These are phyloP conservation scores for Umbelopsis vinacea DNA, from an alignment of 192 early-diverging fungal species.

Conservation along the genomic window DNA sequence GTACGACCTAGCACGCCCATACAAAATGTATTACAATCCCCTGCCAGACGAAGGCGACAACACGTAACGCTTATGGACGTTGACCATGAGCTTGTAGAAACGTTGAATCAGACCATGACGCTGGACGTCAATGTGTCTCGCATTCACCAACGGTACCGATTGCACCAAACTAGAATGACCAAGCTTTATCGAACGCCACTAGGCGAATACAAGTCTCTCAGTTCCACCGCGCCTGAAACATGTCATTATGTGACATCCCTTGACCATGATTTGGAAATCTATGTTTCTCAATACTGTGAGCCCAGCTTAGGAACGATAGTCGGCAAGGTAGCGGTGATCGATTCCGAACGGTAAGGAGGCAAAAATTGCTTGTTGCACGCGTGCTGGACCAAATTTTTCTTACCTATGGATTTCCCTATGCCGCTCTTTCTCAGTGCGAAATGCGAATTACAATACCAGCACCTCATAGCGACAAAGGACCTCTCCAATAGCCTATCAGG, in stretches of 20 bases:
- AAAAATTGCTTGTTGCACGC: background rate
- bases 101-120: background rate
- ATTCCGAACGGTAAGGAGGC: background rate
- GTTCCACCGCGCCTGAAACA: background rate
- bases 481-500: background rate
- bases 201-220: background rate
- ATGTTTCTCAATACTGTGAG: background rate
- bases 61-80: background rate
- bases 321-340: background rate
- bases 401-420: background rate
- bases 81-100: background rate
- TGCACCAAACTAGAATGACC: constrained; percentile 13
- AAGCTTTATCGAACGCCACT: background rate
- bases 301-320: background rate
- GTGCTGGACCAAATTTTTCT: background rate
- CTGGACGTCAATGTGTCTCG: background rate
- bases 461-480: background rate
- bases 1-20: constrained; percentile 5
- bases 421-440: background rate
- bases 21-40: constrained; percentile 1
- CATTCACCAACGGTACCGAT: background rate
- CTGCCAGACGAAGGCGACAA: background rate
- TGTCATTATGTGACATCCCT: background rate
- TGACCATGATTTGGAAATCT: constrained; percentile 1
- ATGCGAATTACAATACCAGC: background rate